Base-by-base conservation (phyloP, 2,329 filamentous ascomycete species). In the Botrytis sinoallii region DNA sequence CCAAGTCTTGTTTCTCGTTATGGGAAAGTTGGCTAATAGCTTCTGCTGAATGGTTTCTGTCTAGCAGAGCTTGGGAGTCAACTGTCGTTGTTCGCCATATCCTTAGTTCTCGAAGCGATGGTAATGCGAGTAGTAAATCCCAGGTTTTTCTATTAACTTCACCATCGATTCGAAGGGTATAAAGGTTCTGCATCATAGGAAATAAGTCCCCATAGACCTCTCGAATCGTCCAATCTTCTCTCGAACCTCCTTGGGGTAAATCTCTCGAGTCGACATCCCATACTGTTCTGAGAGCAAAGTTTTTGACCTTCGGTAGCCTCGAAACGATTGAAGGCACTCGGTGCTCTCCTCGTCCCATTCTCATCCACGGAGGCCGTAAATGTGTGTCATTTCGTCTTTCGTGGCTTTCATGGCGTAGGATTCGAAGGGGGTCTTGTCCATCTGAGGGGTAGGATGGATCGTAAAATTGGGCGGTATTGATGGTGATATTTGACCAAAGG, bases 71-170 rank as follows among this genome's bases (percentile, higher is more conserved):
- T 29, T 73, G 65, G 22, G 57, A 61, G 44, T 73, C 66, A 32
- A 73, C 42, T 18, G 71, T 73, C 14, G 65, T 70, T 9, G 71
- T 73, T 55, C 71, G 71, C 71, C 71, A 73, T 48, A 73, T 70
- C 66, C 71, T 61, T 52, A 73, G 20, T 63, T 73, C 71, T 63
- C 71, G 55, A 29, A 73, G 59, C 7, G 71, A 70, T 22, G 71
- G 71, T 29, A 70, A 63, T 52, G 25, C 18, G 18, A 73, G 32
- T 25, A 73, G 9, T n/a, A 70, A 55, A 12, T 70, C 25, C 71
- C 71, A 73, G 18, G 66, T 70, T 55, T 35, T 73, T 29, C 44
- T 60, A 42, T 57, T 70, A 18, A 73, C 71, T 32, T 73, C 71
- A 16, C 71, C 71, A 29, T 73, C 71, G 20, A 73, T 70, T 38